Conservation (phyloP, 305 asterid species). For the Coffea humblotiana region DNA sequence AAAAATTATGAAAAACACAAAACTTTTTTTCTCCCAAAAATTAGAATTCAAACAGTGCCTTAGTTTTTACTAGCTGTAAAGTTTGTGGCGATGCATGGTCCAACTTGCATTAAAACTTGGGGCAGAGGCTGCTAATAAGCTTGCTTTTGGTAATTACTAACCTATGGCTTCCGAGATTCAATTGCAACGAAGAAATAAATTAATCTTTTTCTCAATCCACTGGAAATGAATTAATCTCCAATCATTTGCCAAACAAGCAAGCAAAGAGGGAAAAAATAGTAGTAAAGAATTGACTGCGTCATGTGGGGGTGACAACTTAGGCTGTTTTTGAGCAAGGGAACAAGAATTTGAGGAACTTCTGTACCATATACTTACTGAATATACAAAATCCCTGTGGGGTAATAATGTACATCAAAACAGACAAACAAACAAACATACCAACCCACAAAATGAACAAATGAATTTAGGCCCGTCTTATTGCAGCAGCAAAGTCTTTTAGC, state of each 20-base stretch:
- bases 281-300: neutral
- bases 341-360: constrained; percentile 18
- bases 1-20: no score
- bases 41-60: no score
- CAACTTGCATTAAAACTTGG: no score
- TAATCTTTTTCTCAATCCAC: neutral
- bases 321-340: neutral
- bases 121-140: neutral
- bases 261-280: neutral
- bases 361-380: constrained; percentile 17
- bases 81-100: no score
- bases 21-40: no score
- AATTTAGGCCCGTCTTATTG: constrained; percentile 15
- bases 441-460: constrained; percentile 35
- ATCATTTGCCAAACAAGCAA: neutral
- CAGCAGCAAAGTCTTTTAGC: neutral
- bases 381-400: constrained; percentile 17
- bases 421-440: constrained; percentile 34
- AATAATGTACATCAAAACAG: constrained; percentile 21
- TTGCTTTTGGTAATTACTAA: neutral
- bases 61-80: no score
- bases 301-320: neutral
- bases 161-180: neutral
- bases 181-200: neutral
- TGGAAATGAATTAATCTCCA: neutral